These are phyloP conservation scores for Rhodotorula sp. DNA, from an alignment of 1,284 basidiomycete species.

Conservation along the genomic window DNA sequence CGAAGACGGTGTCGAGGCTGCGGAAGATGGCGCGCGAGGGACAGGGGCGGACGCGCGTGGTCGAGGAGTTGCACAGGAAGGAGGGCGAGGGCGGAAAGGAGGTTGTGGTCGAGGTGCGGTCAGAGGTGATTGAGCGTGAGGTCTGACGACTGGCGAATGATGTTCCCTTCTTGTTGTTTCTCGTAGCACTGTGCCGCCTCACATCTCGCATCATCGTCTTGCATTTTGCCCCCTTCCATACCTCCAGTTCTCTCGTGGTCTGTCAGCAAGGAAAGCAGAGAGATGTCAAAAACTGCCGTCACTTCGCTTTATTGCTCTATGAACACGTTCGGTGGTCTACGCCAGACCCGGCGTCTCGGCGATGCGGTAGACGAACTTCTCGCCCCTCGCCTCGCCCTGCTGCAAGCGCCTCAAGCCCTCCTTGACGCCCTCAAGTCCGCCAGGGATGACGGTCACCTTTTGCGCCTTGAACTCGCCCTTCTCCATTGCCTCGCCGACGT, in stretches of 20 bases:
- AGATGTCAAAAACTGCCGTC: too few species aligned
- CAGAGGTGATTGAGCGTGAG: background rate
- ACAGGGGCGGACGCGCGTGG: background rate
- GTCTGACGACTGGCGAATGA: too few species aligned
- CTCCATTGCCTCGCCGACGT: conserved; percentile 42
- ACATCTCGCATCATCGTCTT: background rate
- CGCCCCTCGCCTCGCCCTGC: conserved; percentile 45
- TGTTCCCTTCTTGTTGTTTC: too few species aligned
- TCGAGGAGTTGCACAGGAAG: conserved; percentile 8
- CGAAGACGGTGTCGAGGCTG: conserved; percentile 4
- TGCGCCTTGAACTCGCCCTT: conserved; percentile 45
- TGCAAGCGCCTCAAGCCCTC: conserved; percentile 47
- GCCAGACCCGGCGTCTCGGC: conserved; percentile 42
- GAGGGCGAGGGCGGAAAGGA: background rate
- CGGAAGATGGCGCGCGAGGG: conserved; percentile 22
- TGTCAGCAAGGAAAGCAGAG: too few species aligned
- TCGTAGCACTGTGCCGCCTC: background rate
- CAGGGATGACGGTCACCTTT: conserved; percentile 44
- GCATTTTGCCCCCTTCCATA: background rate
- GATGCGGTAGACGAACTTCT: conserved; percentile 51
- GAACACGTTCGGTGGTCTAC: background rate
- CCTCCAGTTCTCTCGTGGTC: too few species aligned
- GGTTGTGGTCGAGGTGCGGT: conserved; percentile 3
- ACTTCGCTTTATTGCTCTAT: background rate
- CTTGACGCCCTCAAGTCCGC: conserved; percentile 47